Conservation (phyloP, 23 red algal genomes). For the Pyropia yezoensis region DNA sequence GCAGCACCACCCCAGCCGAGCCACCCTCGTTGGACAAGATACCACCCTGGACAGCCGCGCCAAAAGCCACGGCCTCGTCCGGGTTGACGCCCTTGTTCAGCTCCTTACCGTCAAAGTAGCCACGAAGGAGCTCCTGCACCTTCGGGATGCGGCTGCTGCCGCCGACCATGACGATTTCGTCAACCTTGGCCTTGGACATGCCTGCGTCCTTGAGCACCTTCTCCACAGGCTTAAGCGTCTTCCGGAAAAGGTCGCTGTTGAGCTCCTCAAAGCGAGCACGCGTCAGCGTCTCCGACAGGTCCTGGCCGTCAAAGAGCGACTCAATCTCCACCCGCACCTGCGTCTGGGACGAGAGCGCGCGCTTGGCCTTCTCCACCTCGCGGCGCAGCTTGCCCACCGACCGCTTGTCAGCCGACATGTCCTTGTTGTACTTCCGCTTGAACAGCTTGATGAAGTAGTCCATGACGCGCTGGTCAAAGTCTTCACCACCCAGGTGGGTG, state of each 20-base stretch:
- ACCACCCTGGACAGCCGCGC: conserved; percentile 87
- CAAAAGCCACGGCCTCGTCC: conserved; percentile 95
- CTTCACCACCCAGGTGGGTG: conserved; percentile 94
- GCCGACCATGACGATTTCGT: conserved; percentile 95
- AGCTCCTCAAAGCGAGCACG: conserved; percentile 97
- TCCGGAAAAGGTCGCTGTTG: conserved; percentile 91
- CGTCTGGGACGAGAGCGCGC: conserved; percentile 90
- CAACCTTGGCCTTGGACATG: conserved; percentile 71
- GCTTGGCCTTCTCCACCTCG: conserved; percentile 96
- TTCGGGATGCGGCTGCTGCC: conserved; percentile 98
- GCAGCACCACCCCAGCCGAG: conserved; percentile 67
- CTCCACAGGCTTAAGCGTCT: conserved; percentile 95
- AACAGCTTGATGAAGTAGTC: conserved; percentile 98
- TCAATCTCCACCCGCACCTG: conserved; percentile 99
- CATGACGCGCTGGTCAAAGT: conserved; percentile 98
- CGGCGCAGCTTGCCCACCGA: conserved; percentile 83
- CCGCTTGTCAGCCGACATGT: conserved; percentile 80
- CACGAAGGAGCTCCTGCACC: conserved; percentile 85
- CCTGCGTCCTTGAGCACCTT: conserved; percentile 87
- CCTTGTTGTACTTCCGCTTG: conserved; percentile 94
- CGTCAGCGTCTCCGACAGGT: conserved; percentile 92
- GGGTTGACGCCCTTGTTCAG: conserved; percentile 95
- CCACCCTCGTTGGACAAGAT: conserved; percentile 86
- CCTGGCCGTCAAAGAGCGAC: conserved; percentile 79
- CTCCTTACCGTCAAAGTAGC: conserved; percentile 94